Percentiles rank a stretch among this genome's conserved stretches.
Conservation (phyloP, 306 rosid species). For the Sicyos edulis region DNA sequence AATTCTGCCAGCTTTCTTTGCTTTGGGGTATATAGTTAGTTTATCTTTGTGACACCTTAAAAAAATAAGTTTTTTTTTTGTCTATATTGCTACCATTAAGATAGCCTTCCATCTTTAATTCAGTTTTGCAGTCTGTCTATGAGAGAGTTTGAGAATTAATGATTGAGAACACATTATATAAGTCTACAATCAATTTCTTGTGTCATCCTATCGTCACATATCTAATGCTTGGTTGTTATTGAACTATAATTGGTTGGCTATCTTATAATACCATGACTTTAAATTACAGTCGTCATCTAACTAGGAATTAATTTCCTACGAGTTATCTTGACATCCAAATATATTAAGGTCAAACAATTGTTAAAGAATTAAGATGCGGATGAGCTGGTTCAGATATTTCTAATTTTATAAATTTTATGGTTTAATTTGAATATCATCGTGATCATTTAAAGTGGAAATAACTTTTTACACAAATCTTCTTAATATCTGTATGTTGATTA, state of each 20-base stretch:
- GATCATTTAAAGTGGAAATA: too few species aligned
- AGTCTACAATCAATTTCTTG: background rate
- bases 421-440: background rate
- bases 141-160: slow-evolving; percentile 6
- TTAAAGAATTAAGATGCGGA: too few species aligned
- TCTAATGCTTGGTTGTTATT: background rate
- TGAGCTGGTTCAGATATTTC: background rate
- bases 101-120: slow-evolving; percentile 18
- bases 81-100: slow-evolving; percentile 10
- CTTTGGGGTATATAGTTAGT: slow-evolving; percentile 22
- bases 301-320: too few species aligned
- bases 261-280: too few species aligned
- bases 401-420: background rate
- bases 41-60: background rate
- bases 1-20: background rate
- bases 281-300: too few species aligned
- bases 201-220: background rate
- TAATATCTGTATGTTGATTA: too few species aligned
- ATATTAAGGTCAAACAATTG: too few species aligned
- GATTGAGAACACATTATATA: slow-evolving; percentile 9
- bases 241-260: too few species aligned
- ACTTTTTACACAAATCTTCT: too few species aligned
- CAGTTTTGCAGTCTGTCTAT: slow-evolving; percentile 21
- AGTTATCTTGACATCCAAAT: too few species aligned
- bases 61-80: slow-evolving; percentile 18